Evolutionary conservation across 306 rosid species (phyloP).

Genomic region (Trifolium fragiferum): DNA sequence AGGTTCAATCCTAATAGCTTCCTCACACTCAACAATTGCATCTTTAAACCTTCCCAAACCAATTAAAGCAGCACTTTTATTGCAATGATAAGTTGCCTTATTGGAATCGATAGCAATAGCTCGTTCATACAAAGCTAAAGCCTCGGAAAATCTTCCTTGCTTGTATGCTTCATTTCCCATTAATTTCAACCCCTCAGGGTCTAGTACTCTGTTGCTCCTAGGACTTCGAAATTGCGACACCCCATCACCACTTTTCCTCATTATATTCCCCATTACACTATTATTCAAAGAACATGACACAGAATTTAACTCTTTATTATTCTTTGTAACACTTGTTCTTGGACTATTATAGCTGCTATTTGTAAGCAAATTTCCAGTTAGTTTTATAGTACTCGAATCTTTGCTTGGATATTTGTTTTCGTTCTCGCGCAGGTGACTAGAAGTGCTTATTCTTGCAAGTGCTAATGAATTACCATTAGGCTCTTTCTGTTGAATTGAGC

Average conservation of each 20-base stretch:
- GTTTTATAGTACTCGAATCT: constrained; percentile 56
- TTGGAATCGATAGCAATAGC: constrained; percentile 78
- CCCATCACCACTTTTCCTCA: constrained; percentile 67
- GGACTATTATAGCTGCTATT: constrained; percentile 54
- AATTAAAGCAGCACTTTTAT: constrained; percentile 86
- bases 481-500: constrained; percentile 29
- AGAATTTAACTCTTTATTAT: constrained; percentile 43
- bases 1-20: constrained; percentile 81
- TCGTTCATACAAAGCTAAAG: constrained; percentile 68
- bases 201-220: constrained; percentile 44
- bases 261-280: constrained; percentile 73
- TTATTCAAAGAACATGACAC: constrained; percentile 38
- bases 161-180: constrained; percentile 92
- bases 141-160: constrained; percentile 68
- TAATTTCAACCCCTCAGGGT: constrained; percentile 78
- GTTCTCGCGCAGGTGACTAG: constrained; percentile 39
- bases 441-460: constrained; percentile 53
- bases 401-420: constrained; percentile 48
- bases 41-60: constrained; percentile 61
- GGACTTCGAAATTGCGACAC: constrained; percentile 47
- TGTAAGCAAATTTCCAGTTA: constrained; percentile 51
- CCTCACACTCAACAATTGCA: constrained; percentile 71
- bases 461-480: constrained; percentile 32
- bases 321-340: constrained; percentile 35
- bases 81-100: constrained; percentile 76